A percentile compares a stretch with the other conserved stretches of the same genome.
Conservation (phyloP, 2,329 filamentous ascomycete genomes). For the Escovopsis sp. region DNA sequence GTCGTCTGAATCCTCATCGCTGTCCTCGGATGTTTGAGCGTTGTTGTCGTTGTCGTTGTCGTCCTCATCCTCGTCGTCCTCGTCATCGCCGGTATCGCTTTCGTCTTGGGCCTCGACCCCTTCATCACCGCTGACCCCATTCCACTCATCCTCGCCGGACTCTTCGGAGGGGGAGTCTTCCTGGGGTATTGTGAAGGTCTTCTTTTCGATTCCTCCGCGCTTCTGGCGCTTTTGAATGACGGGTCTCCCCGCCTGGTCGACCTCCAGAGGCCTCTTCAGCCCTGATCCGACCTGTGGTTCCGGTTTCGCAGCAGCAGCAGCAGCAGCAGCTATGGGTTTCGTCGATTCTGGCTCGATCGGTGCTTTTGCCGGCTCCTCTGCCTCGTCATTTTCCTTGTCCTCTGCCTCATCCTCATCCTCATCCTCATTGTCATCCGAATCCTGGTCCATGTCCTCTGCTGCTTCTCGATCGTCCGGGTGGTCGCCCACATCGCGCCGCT, state of each 20-base stretch:
- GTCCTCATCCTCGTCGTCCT: conserved; percentile 38
- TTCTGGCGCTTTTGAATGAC: conserved; percentile 73
- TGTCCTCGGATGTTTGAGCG: conserved; percentile 10
- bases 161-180: conserved; percentile 25
- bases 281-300: conserved; percentile 49
- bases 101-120: conserved; percentile 17
- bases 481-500: conserved; percentile 15
- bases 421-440: no score
- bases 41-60: conserved; percentile 11
- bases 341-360: conserved; percentile 3
- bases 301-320: conserved; percentile 4
- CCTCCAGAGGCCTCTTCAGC: conserved; percentile 71
- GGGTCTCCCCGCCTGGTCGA: conserved; percentile 66
- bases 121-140: conserved; percentile 43
- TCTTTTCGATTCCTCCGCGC: conserved; percentile 45
- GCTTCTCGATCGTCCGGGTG: conserved; percentile 18
- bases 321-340: conserved; percentile 4
- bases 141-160: conserved; percentile 33
- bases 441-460: no score
- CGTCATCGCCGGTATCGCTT: conserved; percentile 23
- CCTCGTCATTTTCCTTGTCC: no score
- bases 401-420: no score
- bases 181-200: conserved; percentile 29
- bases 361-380: not conserved
- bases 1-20: conserved; percentile 11